Conservation (phyloP, 1,139 yeast species). For the Saccharomyces uvarum region DNA sequence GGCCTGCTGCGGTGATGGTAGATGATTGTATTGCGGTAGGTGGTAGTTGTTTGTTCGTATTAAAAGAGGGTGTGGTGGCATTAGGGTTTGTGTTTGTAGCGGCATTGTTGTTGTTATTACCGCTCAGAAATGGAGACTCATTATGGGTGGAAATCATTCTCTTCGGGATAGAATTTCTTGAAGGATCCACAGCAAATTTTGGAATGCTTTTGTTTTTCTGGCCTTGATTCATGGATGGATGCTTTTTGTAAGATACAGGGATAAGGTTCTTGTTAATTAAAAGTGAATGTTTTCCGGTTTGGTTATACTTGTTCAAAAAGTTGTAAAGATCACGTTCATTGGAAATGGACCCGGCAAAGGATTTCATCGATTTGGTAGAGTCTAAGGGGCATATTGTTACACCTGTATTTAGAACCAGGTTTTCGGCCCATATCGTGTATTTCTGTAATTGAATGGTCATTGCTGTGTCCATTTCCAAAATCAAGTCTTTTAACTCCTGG, state of each 20-base stretch:
- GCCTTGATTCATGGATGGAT: slow-evolving; percentile 50
- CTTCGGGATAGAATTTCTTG: slow-evolving; percentile 29
- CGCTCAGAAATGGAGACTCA: slow-evolving; percentile 24
- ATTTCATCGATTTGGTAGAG: slow-evolving; percentile 56
- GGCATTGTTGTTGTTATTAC: neutral
- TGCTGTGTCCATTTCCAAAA: slow-evolving; percentile 83
- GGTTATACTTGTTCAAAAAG: slow-evolving; percentile 48
- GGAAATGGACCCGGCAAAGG: slow-evolving; percentile 67
- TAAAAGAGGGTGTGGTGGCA: slow-evolving; percentile 4
- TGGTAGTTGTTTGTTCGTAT: neutral
- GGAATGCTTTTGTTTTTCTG: slow-evolving; percentile 14
- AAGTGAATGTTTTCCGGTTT: slow-evolving; percentile 33
- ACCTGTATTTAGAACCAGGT: slow-evolving; percentile 75
- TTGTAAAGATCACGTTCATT: slow-evolving; percentile 76
- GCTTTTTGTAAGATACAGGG: slow-evolving; percentile 72
- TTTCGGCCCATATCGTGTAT: slow-evolving; percentile 82
- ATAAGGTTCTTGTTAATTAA: slow-evolving; percentile 35
- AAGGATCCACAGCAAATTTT: slow-evolving; percentile 26
- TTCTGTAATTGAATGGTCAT: slow-evolving; percentile 81
- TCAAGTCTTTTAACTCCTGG: slow-evolving; percentile 63
- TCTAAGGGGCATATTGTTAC: slow-evolving; percentile 70
- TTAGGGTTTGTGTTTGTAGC: neutral
- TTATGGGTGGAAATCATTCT: slow-evolving; percentile 29
- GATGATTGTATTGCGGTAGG: neutral
- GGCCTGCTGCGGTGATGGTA: neutral